These are phyloP conservation scores for Boletus sp. DNA, from an alignment of 768 basidiomycete genomes.

Conservation along the genomic window DNA sequence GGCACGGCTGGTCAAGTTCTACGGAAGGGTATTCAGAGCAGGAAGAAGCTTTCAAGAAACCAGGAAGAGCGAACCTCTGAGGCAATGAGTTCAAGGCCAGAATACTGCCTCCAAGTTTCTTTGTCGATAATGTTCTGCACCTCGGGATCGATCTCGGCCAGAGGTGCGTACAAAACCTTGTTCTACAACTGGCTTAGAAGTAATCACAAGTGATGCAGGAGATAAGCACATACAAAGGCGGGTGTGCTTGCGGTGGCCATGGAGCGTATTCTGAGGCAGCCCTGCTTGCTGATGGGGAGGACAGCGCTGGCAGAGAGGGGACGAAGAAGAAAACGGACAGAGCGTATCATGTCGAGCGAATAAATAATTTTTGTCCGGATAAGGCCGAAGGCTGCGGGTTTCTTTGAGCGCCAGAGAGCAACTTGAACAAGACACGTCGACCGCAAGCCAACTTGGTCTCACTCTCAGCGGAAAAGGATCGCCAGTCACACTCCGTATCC, in stretches of 20 bases:
- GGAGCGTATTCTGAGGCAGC: conserved; percentile 32
- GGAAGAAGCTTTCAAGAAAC: background rate
- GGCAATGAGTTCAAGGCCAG: conserved; percentile 97
- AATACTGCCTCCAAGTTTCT: conserved; percentile 98
- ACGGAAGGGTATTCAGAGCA: background rate
- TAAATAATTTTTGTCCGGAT: conserved; percentile 24
- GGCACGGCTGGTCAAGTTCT: conserved; percentile 96
- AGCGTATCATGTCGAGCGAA: conserved; percentile 27
- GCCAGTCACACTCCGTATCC: background rate
- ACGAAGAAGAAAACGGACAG: conserved; percentile 29
- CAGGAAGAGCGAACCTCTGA: conserved; percentile 68
- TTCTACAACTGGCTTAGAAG: conserved; percentile 53
- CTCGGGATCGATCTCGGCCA: conserved; percentile 90
- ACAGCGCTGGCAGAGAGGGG: conserved; percentile 18
- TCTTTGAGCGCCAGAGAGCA: background rate
- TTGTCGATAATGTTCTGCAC: conserved; percentile 98
- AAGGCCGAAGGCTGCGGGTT: conserved; percentile 13
- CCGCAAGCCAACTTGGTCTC: background rate
- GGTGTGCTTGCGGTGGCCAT: conserved; percentile 63
- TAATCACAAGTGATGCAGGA: background rate
- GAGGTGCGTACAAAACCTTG: conserved; percentile 82
- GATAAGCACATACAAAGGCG: conserved; percentile 49
- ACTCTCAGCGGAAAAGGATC: background rate
- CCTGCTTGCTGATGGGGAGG: conserved; percentile 22
- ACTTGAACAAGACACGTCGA: background rate